Percentiles rank a stretch among this genome's conserved stretches.
Conservation (phyloP, 2,329 filamentous ascomycete genomes). For the Pyricularia sp. region DNA sequence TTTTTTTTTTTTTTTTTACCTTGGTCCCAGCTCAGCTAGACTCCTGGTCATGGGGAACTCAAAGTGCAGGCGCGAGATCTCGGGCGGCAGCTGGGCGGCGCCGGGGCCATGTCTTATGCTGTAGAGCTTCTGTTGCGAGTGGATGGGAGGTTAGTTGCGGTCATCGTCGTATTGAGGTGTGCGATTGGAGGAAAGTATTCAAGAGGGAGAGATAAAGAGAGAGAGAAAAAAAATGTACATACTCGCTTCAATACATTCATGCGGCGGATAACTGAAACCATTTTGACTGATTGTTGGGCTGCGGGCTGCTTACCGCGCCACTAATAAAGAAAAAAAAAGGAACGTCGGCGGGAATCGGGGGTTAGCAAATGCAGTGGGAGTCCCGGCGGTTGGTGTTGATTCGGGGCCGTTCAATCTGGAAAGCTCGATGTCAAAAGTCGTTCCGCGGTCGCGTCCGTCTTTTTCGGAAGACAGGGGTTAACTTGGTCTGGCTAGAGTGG, state of each 20-base stretch:
- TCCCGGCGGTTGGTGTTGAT: not conserved
- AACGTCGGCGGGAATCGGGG: not conserved
- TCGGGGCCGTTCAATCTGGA: not conserved
- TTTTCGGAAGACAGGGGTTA: not conserved
- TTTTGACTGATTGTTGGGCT: constrained; percentile 11
- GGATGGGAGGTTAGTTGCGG: not conserved
- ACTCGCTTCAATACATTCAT: constrained; percentile 60
- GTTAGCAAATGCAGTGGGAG: not conserved
- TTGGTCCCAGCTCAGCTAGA: constrained; percentile 59
- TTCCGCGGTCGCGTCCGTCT: not conserved
- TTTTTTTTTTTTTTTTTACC: too few relatives aligned
- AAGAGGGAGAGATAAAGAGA: too few relatives aligned
- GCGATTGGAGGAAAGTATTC: not conserved
- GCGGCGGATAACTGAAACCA: constrained; percentile 44
- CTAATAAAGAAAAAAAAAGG: not conserved
- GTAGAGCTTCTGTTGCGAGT: constrained; percentile 42
- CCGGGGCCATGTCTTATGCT: constrained; percentile 69
- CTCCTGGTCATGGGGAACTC: constrained; percentile 51
- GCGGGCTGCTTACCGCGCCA: not conserved
- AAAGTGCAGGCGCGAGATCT: constrained; percentile 63
- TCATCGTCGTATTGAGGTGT: not conserved
- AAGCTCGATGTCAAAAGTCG: not conserved
- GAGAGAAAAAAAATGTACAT: not conserved
- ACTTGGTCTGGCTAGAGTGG: not conserved
- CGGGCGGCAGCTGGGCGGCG: constrained; percentile 64